Base-by-base conservation (phyloP, 169 alveolate genomes). In the Plasmodium gaboni region DNA sequence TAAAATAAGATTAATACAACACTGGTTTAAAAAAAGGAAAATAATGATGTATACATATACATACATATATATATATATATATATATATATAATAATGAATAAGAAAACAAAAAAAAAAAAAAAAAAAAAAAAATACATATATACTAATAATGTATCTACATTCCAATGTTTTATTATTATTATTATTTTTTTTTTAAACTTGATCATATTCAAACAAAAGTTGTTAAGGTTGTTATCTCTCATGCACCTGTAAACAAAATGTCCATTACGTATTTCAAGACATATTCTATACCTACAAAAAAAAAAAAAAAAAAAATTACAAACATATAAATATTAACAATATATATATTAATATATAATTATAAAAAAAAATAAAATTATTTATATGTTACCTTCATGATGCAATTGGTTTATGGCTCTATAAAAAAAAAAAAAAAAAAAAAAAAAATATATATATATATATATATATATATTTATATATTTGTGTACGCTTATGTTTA, bases 381-480 rank as follows among this genome's bases (percentile, higher is more conserved):
- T 38, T 42, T 38, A 22, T 9, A 1, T 22, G n/a, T 17, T 48
- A 80, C 90, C 90, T 80, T 80, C 90, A 42, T 80, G 90, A 3
- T 68, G 83, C 22, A 80, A 28, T 65, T 80, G 53, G 83, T 15
- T 68, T 80, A 80, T 80, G 28, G 90, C 90, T 28, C 90, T 80
- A 72, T 15, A 80, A 68, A 26, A 12, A 44, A 8, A 12, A 42
- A 57, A 26, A 28, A n/a, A 19, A 63, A 50, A 19, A 46, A 64
- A 57, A 32, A 42, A 32, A 59, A 3, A 19, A 46, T 60, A 63
- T 6, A 12, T 51, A 61, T 42, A 24, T 26, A 61, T 5, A 28
- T 26, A 50, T 8, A 51, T 53, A 6, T 10, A 19, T 22, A 64
- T 51, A 50, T 13, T 22, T 26, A 32, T 50, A 76, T 10, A 42